Base-by-base conservation (phyloP, 495 filamentous ascomycete genomes). In the Astrothelium macrocarpum region DNA sequence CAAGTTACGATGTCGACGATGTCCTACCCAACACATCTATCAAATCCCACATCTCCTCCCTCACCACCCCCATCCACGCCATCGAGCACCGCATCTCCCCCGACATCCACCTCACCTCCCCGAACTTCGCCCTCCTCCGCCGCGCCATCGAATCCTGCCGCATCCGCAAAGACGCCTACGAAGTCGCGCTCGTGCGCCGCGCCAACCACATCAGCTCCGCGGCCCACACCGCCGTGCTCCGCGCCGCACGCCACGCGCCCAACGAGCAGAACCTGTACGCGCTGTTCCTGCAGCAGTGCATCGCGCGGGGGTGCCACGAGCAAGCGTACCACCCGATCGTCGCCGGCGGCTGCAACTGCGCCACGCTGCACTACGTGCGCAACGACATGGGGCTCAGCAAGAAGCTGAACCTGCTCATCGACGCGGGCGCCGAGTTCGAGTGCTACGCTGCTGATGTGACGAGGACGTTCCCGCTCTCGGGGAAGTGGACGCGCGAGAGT, bases 361-460 rank as follows among this genome's bases (percentile, higher is more conserved):
- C 91, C 7, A 96, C 91, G 5, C 81, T 97, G 49, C 92, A 96
- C 76, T 97, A 97, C 68, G 82, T 88, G 16, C 81, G 85, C 62
- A 96, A 97, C 70, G 77, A 92, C 67, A 80, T 82, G 66, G 75
- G 83, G 0, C 73, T 94, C 59, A 72, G 74, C 10, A 86, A 82
- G 25, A 90, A 90, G 73, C 79, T 85, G 36, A 87, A 89, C 68
- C 67, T 97, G 5, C 79, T 96, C 32, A 77, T 97, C 16, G 92
- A 97, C 75, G 92, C 92, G 10, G 92, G 90, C 25, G 83, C 79
- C 31, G 92, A 96, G 75, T 90, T 85, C 74, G 71, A 81, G 23
- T 87, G 86, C 67, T 97, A 97, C 71, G 89, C 88, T 59, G 80
- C 88, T 4, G 92, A 97, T 75, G 89, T 97, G 64, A 96, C 92